phyloP scores from a whole-genome alignment of 805 yeast species.

The Kuraishia floccosa region DNA sequence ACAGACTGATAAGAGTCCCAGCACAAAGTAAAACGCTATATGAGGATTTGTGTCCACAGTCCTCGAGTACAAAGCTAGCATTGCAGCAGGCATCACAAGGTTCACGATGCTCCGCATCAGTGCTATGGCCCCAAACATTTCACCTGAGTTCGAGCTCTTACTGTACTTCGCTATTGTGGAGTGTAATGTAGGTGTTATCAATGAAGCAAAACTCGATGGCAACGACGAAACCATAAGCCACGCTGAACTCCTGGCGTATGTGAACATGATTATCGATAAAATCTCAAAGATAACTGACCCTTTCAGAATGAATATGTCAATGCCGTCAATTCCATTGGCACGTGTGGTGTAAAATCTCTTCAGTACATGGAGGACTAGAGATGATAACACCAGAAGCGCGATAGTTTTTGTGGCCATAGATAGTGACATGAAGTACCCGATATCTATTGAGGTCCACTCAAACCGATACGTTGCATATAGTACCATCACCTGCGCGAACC shows the following conservation, averaged over 20 bases:
- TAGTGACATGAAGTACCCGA: conserved; percentile 46
- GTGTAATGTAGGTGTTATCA: conserved; percentile 47
- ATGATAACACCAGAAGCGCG: conserved; percentile 38
- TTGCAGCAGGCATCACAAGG: conserved; percentile 35
- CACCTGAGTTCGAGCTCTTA: conserved; percentile 51
- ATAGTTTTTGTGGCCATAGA: conserved; percentile 37
- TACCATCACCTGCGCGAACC: conserved; percentile 28
- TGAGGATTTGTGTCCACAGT: conserved; percentile 28
- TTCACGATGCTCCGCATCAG: conserved; percentile 38
- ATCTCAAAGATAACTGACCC: conserved; percentile 26
- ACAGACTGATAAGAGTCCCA: not conserved
- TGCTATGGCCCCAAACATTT: conserved; percentile 61
- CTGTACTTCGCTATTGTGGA: conserved; percentile 51
- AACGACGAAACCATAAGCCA: conserved; percentile 21
- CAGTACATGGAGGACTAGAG: conserved; percentile 28
- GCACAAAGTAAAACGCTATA: conserved; percentile 17
- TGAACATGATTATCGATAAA: conserved; percentile 22
- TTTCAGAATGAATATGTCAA: conserved; percentile 12
- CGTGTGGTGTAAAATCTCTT: conserved; percentile 21
- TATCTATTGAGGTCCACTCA: conserved; percentile 38
- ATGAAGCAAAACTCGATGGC: conserved; percentile 34
- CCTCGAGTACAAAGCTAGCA: conserved; percentile 34
- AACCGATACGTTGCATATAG: conserved; percentile 43
- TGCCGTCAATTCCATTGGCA: conserved; percentile 35
- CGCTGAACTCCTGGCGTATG: conserved; percentile 16